Evolutionary conservation across 108 stramenopile species (phyloP).

Genomic region (Nitzschia inconspicua): DNA sequence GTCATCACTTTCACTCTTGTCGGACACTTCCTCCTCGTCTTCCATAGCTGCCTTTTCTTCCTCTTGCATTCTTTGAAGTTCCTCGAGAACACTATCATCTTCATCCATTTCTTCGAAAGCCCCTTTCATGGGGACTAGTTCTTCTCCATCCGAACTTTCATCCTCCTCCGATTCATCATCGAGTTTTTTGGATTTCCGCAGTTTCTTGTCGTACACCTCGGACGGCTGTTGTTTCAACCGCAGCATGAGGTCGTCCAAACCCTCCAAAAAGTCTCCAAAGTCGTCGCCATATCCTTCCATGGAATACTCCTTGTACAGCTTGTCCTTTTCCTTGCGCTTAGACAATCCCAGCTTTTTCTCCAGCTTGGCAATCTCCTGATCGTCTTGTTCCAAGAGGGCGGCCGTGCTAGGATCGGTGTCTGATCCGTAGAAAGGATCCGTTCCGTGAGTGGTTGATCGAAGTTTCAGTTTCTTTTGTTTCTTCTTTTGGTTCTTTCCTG

Average conservation of each 20-base stretch:
- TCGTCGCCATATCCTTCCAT: conserved; percentile 83
- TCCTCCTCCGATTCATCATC: conserved; percentile 6
- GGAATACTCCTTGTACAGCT: conserved; percentile 72
- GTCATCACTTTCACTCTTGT: background rate
- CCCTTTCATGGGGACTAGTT: conserved; percentile 35
- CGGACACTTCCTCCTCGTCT: background rate
- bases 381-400: conserved; percentile 57
- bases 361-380: conserved; percentile 68
- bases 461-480: conserved; percentile 39
- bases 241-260: conserved; percentile 52
- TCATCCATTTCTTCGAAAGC: conserved; percentile 25
- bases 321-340: conserved; percentile 32
- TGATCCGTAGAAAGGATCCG: conserved; percentile 6
- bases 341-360: conserved; percentile 58
- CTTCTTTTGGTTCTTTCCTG: conserved; percentile 5
- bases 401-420: conserved; percentile 57
- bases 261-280: conserved; percentile 81
- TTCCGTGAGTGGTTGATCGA: background rate
- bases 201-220: background rate
- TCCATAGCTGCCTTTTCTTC: background rate
- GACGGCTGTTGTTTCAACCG: conserved; percentile 14
- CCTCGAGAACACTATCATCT: conserved; percentile 31
- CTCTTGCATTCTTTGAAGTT: conserved; percentile 12
- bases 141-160: conserved; percentile 30
- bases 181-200: background rate